phyloP scores from a whole-genome alignment of 148 eudicot species.

The Vaccinium macrocarpon region DNA sequence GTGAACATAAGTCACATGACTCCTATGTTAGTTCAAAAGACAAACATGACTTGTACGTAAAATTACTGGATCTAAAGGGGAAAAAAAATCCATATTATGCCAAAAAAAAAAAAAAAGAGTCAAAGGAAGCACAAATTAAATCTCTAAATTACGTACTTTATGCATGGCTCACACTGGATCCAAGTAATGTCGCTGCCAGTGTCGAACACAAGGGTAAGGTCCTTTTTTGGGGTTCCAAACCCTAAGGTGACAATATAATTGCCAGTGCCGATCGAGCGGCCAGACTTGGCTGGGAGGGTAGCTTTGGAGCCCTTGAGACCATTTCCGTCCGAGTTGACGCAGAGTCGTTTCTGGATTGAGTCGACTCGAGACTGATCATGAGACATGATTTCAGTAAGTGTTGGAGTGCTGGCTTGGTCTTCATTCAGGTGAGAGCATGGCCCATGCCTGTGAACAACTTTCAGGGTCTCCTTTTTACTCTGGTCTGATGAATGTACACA shows the following conservation, averaged over 20 bases:
- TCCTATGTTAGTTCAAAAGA: neutral
- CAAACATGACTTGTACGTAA: neutral
- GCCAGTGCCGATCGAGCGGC: slow-evolving; percentile 47
- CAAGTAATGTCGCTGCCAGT: slow-evolving; percentile 48
- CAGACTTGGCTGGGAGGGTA: slow-evolving; percentile 53
- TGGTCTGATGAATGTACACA: neutral
- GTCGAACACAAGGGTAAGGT: slow-evolving; percentile 64
- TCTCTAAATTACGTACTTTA: neutral
- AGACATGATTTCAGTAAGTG: slow-evolving; percentile 36
- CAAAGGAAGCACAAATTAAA: neutral
- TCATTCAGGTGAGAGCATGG: slow-evolving; percentile 39
- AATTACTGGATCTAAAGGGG: too few relatives aligned
- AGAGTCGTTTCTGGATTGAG: slow-evolving; percentile 40
- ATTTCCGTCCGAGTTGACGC: slow-evolving; percentile 13
- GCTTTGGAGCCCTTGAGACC: slow-evolving; percentile 7
- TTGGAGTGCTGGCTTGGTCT: slow-evolving; percentile 23
- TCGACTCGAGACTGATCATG: slow-evolving; percentile 58
- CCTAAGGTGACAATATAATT: slow-evolving; percentile 56
- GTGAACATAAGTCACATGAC: neutral
- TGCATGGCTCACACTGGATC: slow-evolving; percentile 70
- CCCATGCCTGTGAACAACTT: slow-evolving; percentile 62
- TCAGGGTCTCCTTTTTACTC: slow-evolving; percentile 32
- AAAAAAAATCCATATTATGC: too few relatives aligned
- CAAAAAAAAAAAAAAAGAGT: too few relatives aligned
- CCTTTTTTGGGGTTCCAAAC: slow-evolving; percentile 56